phyloP scores from a whole-genome alignment of 306 rosid genomes.

The Vigna nakashimae region DNA sequence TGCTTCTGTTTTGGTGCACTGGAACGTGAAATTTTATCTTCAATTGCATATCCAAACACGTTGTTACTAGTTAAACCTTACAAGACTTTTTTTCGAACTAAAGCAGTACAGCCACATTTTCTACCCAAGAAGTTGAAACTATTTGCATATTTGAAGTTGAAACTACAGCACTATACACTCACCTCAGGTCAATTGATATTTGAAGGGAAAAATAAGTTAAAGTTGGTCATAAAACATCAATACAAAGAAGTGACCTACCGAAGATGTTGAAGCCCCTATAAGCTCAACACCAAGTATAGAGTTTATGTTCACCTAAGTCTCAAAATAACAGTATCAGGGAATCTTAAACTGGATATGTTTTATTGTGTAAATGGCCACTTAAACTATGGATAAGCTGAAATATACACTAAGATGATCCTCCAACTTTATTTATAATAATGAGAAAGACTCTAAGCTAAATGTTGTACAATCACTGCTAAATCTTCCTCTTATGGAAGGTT shows the following conservation, averaged over 20 bases:
- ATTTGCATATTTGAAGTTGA: slow-evolving; percentile 23
- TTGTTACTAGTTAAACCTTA: not conserved
- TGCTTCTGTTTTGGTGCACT: too few relatives aligned
- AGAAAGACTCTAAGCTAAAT: slow-evolving; percentile 16
- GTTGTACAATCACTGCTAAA: not conserved
- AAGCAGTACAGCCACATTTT: slow-evolving; percentile 1
- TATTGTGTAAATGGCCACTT: not conserved
- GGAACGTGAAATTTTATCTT: too few relatives aligned
- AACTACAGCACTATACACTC: not conserved
- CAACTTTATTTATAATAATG: slow-evolving; percentile 15
- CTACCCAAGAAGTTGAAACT: slow-evolving; percentile 37
- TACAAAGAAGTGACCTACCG: slow-evolving; percentile 31
- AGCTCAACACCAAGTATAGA: slow-evolving; percentile 15
- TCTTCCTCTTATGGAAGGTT: too few relatives aligned
- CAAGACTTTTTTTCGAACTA: slow-evolving; percentile 18
- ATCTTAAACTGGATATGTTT: not conserved
- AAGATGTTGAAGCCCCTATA: slow-evolving; percentile 25
- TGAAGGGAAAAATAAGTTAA: slow-evolving; percentile 5
- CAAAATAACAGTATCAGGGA: slow-evolving; percentile 16
- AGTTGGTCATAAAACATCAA: slow-evolving; percentile 20
- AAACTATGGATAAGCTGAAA: not conserved
- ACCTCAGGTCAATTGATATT: slow-evolving; percentile 21
- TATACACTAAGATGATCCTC: slow-evolving; percentile 16
- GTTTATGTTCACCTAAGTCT: slow-evolving; percentile 25
- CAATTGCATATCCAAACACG: too few relatives aligned